Percentiles rank a stretch among this genome's conserved stretches.
These are phyloP conservation scores for Zygoascus tannicola DNA, from an alignment of 805 yeast genomes.

Conservation along the genomic window DNA sequence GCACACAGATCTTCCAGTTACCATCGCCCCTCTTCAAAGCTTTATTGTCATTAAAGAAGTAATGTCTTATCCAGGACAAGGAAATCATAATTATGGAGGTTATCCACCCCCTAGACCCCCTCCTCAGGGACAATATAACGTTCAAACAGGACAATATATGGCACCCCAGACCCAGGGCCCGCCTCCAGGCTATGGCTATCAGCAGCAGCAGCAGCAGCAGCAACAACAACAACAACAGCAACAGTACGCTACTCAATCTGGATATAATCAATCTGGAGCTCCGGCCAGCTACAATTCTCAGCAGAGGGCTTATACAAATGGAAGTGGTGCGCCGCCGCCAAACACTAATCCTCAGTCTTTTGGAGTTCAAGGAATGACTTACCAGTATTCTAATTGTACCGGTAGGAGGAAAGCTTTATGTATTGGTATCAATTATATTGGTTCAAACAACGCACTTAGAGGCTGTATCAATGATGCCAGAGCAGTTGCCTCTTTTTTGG, in stretches of 20 bases:
- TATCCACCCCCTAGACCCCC: constrained; percentile 2
- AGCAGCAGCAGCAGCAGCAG: neutral
- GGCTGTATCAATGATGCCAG: constrained; percentile 75
- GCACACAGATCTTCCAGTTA: too few relatives aligned
- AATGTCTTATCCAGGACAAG: constrained; percentile 4
- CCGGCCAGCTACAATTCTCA: neutral
- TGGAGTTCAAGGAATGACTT: constrained; percentile 19
- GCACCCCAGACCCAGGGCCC: constrained; percentile 1
- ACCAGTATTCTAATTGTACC: constrained; percentile 57
- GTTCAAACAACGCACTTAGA: constrained; percentile 47
- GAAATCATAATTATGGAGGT: constrained; percentile 1
- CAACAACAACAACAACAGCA: neutral
- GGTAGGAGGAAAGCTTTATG: constrained; percentile 68
- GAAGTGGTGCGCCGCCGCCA: constrained; percentile 7
- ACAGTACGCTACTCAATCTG: neutral
- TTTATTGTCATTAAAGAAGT: neutral
- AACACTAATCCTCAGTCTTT: constrained; percentile 23
- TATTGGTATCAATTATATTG: constrained; percentile 72
- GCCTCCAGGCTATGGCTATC: neutral
- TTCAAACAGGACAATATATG: neutral
- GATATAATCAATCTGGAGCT: neutral
- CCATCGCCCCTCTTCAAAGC: neutral
- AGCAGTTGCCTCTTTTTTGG: constrained; percentile 35
- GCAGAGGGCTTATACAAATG: neutral
- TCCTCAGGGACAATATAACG: constrained; percentile 1